Percentiles rank a stretch among this genome's conserved stretches.
Conservation (phyloP, 2,329 filamentous ascomycete genomes). For the Talaromyces sp. region DNA sequence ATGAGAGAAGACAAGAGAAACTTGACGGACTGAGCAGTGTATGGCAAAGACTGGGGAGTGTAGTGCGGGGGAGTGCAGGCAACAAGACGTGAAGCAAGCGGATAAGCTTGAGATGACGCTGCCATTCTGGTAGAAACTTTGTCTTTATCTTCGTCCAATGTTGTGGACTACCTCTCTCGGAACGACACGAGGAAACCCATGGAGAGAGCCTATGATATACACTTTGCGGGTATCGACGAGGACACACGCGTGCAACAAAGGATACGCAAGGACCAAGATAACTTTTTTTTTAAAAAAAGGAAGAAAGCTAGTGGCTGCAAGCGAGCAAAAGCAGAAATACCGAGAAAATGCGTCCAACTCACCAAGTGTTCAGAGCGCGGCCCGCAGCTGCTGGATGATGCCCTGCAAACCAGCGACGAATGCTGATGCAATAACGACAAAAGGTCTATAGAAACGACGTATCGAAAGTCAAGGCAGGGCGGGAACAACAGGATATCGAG, state of each 20-base stretch:
- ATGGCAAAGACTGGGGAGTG: background rate
- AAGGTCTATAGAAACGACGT: constrained; percentile 6
- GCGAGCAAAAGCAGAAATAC: background rate
- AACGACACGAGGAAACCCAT: background rate
- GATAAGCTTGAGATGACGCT: constrained; percentile 9
- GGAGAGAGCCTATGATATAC: constrained; percentile 2
- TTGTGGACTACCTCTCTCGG: background rate
- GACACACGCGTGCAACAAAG: background rate
- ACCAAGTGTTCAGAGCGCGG: constrained; percentile 1
- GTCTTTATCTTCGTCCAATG: background rate
- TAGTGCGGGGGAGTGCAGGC: constrained; percentile 4
- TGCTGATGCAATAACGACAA: constrained; percentile 7
- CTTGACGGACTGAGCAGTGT: background rate
- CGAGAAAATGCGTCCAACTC: background rate
- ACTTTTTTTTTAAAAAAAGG: background rate
- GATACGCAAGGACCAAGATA: background rate
- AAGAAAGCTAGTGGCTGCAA: background rate
- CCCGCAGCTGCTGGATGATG: background rate
- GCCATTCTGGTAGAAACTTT: constrained; percentile 1
- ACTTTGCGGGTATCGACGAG: constrained; percentile 3
- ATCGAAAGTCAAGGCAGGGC: background rate
- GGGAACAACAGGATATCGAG: background rate
- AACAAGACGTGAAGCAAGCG: constrained; percentile 2
- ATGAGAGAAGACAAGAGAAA: background rate
- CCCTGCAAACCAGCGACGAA: constrained; percentile 9